Evolutionary conservation across 495 filamentous ascomycete species (phyloP), one percentile per base, ranked within the genome.

Genomic region (Paragyromitra xinjiangensis): DNA sequence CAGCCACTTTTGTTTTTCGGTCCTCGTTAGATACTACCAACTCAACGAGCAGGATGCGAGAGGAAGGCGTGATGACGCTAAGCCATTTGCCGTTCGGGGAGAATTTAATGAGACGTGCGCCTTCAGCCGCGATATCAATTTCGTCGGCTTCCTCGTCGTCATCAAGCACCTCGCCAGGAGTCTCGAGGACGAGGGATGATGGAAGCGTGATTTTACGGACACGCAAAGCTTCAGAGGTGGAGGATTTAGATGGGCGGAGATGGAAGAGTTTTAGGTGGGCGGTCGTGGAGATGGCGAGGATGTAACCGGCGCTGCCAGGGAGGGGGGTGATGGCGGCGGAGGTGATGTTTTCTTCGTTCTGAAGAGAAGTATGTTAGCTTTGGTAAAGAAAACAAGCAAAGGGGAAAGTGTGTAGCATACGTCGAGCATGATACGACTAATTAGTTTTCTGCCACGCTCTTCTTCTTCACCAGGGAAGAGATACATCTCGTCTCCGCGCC

Each of bases 11-110:
- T 80, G 77, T 85, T 87, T 77, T 88, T 87, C 91, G 82, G 87
- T 87, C 62, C 84, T 86, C 40, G 83, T 87, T 68, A 87, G 87
- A 62, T 66, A 94, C 86, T 68, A 93, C 89, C 74, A 93, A 86
- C 29, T 87, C 85, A 24, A 97, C 86, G 85, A 97, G 97, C 88
- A 94, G 97, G 87, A 98, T 96, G 80, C 94, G 92, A 85, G 97
- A 98, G 88, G 97, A 97, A 82, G 94, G 92, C 69, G 97, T 89
- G 42, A 91, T 94, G 24, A 97, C 83, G 72, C 97, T 92, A 84
- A 98, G 92, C 84, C 93, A 89, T 87, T 96, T 89, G 78, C 92
- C 89, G 50, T 88, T 77, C 55, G 88, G 87, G 22, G 90, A 83
- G 83, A 91, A 97, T 85, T 97, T 97, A 84, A 92, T 84, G 26